Evolutionary conservation across 176 grass and related monocot species (phyloP).

Genomic region (Dendrocalamus sinicus): DNA sequence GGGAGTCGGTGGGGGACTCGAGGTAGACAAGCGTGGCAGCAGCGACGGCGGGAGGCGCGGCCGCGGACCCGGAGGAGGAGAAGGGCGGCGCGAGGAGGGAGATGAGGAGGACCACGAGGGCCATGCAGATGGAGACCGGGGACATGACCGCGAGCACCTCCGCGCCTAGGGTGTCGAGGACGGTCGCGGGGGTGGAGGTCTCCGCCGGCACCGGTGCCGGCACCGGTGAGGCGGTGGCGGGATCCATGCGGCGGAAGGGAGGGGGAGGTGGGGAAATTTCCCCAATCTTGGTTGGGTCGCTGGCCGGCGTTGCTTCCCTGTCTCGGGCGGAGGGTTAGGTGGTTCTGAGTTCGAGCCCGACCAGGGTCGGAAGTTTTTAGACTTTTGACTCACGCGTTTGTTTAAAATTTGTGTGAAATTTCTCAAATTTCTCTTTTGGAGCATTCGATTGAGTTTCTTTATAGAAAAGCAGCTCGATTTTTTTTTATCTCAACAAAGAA

Average conservation of each 20-base stretch:
- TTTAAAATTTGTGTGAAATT: background rate
- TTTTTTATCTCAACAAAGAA: background rate
- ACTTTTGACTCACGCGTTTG: constrained; percentile 13
- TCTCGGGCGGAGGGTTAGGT: constrained; percentile 13
- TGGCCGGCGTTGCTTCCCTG: background rate
- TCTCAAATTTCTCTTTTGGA: background rate
- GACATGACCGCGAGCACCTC: constrained; percentile 93
- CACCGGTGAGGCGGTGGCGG: constrained; percentile 31
- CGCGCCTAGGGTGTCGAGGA: constrained; percentile 73
- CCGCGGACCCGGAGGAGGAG: constrained; percentile 12
- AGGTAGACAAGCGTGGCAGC: constrained; percentile 83
- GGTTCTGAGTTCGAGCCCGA: background rate
- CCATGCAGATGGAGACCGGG: constrained; percentile 97
- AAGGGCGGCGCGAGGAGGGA: constrained; percentile 61
- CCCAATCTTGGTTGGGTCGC: background rate
- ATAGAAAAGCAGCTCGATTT: background rate
- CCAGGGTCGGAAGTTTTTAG: background rate
- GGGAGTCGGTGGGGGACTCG: constrained; percentile 70
- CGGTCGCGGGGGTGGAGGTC: constrained; percentile 37
- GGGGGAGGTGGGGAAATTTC: constrained; percentile 25
- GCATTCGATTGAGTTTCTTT: background rate
- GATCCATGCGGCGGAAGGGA: constrained; percentile 50
- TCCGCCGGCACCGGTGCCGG: constrained; percentile 27
- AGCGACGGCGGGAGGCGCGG: constrained; percentile 59
- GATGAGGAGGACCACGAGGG: constrained; percentile 84